Conservation (phyloP, 305 asterid genomes). For the Stenogyne calaminthoides region DNA sequence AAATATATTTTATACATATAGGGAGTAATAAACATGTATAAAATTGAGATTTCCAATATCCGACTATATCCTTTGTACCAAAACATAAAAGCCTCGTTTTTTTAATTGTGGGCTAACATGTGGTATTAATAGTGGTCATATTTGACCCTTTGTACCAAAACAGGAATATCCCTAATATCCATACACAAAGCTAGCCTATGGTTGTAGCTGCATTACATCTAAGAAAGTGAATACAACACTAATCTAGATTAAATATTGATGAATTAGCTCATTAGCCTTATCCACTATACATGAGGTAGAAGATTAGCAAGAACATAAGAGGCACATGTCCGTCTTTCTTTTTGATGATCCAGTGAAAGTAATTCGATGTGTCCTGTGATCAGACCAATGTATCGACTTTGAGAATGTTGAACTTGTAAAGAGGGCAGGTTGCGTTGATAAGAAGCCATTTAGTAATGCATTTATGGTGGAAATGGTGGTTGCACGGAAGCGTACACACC, state of each 20-base stretch:
- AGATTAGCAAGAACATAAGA: conserved; percentile 32
- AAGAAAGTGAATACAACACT: conserved; percentile 24
- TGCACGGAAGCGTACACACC: conserved; percentile 79
- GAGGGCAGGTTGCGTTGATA: conserved; percentile 85
- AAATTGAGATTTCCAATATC: no score
- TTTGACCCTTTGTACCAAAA: no score
- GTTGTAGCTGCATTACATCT: conserved; percentile 25
- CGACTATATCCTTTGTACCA: no score
- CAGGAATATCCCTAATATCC: no score
- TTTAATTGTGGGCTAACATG: no score
- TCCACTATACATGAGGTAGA: conserved; percentile 41
- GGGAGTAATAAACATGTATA: no score
- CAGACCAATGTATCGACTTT: conserved; percentile 61
- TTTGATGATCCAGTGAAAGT: conserved; percentile 9
- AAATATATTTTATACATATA: no score
- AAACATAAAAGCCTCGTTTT: no score
- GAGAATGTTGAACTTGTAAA: conserved; percentile 79
- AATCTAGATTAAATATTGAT: conserved; percentile 26
- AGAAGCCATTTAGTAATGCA: conserved; percentile 86
- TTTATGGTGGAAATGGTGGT: conserved; percentile 84
- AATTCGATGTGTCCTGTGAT: conserved; percentile 16
- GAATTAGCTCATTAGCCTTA: conserved; percentile 19
- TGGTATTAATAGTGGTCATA: no score
- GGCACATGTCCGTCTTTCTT: conserved; percentile 12
- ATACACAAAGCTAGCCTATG: no score